Base-by-base conservation (phyloP, 1,284 basidiomycete genomes). In the Athelia psychrophila region DNA sequence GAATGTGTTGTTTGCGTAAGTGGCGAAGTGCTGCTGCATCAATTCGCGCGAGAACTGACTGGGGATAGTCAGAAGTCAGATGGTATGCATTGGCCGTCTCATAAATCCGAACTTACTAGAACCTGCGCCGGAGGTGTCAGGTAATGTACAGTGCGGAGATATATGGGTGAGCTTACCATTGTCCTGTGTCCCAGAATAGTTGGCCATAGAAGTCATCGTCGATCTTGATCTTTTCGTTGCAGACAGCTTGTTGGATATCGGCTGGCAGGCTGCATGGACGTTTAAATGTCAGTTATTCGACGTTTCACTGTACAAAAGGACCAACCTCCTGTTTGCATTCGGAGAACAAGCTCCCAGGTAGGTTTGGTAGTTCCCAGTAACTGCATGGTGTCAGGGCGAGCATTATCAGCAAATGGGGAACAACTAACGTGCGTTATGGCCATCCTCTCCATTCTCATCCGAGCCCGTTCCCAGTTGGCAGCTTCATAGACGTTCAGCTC, bases 201-300 rank as follows among this genome's bases (percentile, higher is more conserved):
- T 6, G 24, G 19, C n/a, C 20, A 44, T 55, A 54, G 16, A 58
- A 36, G 49, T 47, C 44, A 35, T 58, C 51, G 25, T 57, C 51
- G 2, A 58, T 51, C 32, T 51, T 54, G 19, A 56, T 56, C 3
- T 45, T 44, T 2, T 18, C 19, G 27, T 56, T 54, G 48, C 57
- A 58, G 3, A 58, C 57, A 8, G 55, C 48, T 8, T 36, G 33
- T 44, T 58, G 55, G n/a, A 58, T 48, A 33, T 54, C 45, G 19
- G 30, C 38, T 9, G 57, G 53, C n/a, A 54, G 51, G 2, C 53
- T 51, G 18, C n/a, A n/a, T 23, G 24, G 16, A 35, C 48, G 36
- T 40, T 33, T 8, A 44, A 6, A 10, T 23, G 33, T 10, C 44
- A 15, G 38, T 19, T 2, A 23, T 25, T 35, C 33, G 33, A 35